Evolutionary conservation across 2,329 filamentous ascomycete species (phyloP), one percentile per base, ranked within the genome.

Genomic region (Fusarium agapanthi): DNA sequence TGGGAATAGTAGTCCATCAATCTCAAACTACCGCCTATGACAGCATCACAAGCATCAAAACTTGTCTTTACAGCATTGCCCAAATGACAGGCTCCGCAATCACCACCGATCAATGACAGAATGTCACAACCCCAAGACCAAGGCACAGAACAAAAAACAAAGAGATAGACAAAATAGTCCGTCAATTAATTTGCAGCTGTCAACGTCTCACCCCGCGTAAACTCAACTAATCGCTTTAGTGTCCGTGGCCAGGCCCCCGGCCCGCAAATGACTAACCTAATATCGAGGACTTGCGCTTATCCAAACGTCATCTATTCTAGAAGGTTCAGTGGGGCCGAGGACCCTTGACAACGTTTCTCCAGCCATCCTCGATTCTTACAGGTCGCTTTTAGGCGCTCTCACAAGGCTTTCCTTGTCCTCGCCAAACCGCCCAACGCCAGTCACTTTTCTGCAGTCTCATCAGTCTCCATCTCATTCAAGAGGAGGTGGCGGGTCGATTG

Each of bases 251-350:
- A 55, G 44, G 61, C 58, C 53, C 53, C 51, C 69, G 61, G 67
- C 65, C 65, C 64, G 54, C 57, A 45, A 41, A 50, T 64, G 55
- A 47, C 68, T 48, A 71, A 56, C 55, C 71, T 45, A 61, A 61
- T 80, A 81, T 69, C 80, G 82, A 74, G 80, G 78, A 55, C 57
- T 77, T 84, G 81, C 80, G 79, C 54, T 69, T 82, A 83, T 67
- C 62, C 73, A 65, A 61, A 75, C 60, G 73, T 62, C 76, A 76
- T 68, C 47, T 43, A 34, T 84, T 84, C 83, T 83, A 83, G 83
- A 84, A 84, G 81, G 75, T 84, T 84, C 83, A 81, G 82, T 84
- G 83, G 83, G 80, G 76, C 78, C 44, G 51, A 58, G 61, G 67
- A 59, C 70, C 71, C 65, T 67, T 65, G 56, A 62, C 47, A 58